Base-by-base conservation (phyloP, 2,329 filamentous ascomycete genomes). In the Trichoderma polysporum region DNA sequence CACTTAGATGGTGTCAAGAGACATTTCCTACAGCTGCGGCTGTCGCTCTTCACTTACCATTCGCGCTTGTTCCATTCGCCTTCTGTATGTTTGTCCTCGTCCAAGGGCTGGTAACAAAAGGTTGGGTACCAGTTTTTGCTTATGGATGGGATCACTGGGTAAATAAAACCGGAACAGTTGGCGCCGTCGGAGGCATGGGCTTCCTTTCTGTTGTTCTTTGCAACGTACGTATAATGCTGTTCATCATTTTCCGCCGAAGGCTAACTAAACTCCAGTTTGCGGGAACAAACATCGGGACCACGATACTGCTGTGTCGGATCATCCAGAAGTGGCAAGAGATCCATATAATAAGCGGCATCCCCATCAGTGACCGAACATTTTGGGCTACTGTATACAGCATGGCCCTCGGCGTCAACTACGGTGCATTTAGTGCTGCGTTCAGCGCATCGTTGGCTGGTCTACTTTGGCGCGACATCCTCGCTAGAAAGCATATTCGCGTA, bases 81-180 rank as follows among this genome's bases (percentile, higher is more conserved):
- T 88, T 93, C 66, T 82, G 85, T 68, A 92, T 92, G 90, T 92
- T 92, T 69, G 83, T 92, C 10, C 83, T 93, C 0, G 90, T 92
- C 0, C 90, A 93, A 73, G 89, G 85, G 0, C 77, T 93, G 1
- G 90, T 91, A 0, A 91, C 88, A 0, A 92, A 90, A 69, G 90
- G 90, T 12, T 92, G 90, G 90, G 87, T 92, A 0, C 84, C 85
- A 0, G 88, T 92, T 0, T 92, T 92, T 71, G 90, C 90, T 0
- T 82, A 90, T 59, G 90, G 90, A 1, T 92, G 90, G 90, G 85
- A 91, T 66, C 86, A 90, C 59, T 92, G 90, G 90, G 89, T 91
- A 0, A 78, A 82, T 10, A 89, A 85, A 73, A 92, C 90, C 0
- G 90, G 90, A 0, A 90, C 88, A 0, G 79, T 92, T 0, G 90